Evolutionary conservation across 305 asterid genomes (phyloP).

Genomic region (Fraxinus greggii): DNA sequence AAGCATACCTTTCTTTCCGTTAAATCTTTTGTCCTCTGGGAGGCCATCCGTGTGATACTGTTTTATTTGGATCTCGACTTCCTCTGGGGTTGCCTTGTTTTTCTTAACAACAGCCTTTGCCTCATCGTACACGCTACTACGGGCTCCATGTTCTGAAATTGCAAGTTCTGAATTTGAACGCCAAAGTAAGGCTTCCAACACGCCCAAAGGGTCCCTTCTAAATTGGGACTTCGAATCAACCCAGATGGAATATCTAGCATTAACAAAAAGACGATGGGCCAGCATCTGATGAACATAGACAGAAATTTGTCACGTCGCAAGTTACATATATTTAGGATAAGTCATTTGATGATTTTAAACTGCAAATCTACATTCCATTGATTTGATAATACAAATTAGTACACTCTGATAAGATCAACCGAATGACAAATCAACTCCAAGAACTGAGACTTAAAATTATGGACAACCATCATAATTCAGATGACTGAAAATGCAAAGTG

Average conservation of each 20-base stretch:
- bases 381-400: background rate
- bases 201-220: slow-evolving; percentile 50
- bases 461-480: background rate
- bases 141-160: slow-evolving; percentile 98
- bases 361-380: slow-evolving; percentile 12
- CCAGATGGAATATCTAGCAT: slow-evolving; percentile 91
- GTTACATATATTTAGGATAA: background rate
- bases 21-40: slow-evolving; percentile 86
- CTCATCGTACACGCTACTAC: slow-evolving; percentile 93
- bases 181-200: slow-evolving; percentile 66
- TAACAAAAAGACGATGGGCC: slow-evolving; percentile 94
- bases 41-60: slow-evolving; percentile 82
- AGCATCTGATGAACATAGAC: slow-evolving; percentile 68
- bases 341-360: background rate
- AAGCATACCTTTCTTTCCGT: slow-evolving; percentile 81
- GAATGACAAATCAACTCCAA: background rate
- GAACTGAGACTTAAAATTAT: background rate
- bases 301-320: background rate
- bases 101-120: slow-evolving; percentile 95
- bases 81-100: slow-evolving; percentile 91
- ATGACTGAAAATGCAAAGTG: background rate
- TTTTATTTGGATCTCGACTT: slow-evolving; percentile 77
- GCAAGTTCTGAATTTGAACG: slow-evolving; percentile 73
- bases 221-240: slow-evolving; percentile 94
- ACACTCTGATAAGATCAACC: background rate